A percentile compares a stretch with the other conserved stretches of the same genome.
Evolutionary conservation across 1,284 basidiomycete genomes (phyloP).

Genomic region (Mycosarcoma mackinlayi): DNA sequence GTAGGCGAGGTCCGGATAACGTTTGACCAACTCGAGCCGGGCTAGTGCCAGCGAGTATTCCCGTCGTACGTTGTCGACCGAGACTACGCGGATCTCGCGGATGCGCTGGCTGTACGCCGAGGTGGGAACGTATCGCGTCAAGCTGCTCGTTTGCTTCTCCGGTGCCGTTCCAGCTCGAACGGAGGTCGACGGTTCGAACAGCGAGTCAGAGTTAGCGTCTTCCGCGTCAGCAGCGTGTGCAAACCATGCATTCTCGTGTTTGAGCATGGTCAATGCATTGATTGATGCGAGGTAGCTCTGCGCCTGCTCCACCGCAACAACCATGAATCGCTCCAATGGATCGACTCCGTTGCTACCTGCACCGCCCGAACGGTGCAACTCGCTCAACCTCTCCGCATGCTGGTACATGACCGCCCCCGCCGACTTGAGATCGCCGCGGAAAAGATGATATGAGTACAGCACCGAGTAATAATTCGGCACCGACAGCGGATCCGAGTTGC

Average conservation of each 20-base stretch:
- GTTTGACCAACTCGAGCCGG: slow-evolving; percentile 79
- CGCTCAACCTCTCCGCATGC: slow-evolving; percentile 82
- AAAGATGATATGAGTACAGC: slow-evolving; percentile 82
- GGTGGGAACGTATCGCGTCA: slow-evolving; percentile 82
- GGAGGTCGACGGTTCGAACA: slow-evolving; percentile 22
- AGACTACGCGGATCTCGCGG: slow-evolving; percentile 79
- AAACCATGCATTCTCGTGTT: slow-evolving; percentile 86
- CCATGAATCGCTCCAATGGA: slow-evolving; percentile 49
- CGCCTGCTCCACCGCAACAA: slow-evolving; percentile 78
- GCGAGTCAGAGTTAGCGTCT: slow-evolving; percentile 19
- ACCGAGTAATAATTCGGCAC: slow-evolving; percentile 89
- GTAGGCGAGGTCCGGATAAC: slow-evolving; percentile 72
- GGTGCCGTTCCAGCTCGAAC: slow-evolving; percentile 11
- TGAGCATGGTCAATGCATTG: slow-evolving; percentile 86
- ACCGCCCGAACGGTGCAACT: slow-evolving; percentile 55
- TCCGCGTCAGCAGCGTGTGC: slow-evolving; percentile 67
- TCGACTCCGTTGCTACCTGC: slow-evolving; percentile 18
- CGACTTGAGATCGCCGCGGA: slow-evolving; percentile 66
- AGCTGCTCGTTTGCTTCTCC: slow-evolving; percentile 70
- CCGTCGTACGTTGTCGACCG: slow-evolving; percentile 82
- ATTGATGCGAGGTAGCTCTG: slow-evolving; percentile 85
- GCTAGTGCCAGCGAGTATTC: slow-evolving; percentile 85
- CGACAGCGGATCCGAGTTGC: slow-evolving; percentile 88
- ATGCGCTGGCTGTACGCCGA: slow-evolving; percentile 72
- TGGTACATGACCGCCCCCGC: slow-evolving; percentile 83